Percentiles rank a stretch among this genome's conserved stretches.
Evolutionary conservation across 257 asterid genomes (phyloP).

Genomic region (Marsdenia floribunda): DNA sequence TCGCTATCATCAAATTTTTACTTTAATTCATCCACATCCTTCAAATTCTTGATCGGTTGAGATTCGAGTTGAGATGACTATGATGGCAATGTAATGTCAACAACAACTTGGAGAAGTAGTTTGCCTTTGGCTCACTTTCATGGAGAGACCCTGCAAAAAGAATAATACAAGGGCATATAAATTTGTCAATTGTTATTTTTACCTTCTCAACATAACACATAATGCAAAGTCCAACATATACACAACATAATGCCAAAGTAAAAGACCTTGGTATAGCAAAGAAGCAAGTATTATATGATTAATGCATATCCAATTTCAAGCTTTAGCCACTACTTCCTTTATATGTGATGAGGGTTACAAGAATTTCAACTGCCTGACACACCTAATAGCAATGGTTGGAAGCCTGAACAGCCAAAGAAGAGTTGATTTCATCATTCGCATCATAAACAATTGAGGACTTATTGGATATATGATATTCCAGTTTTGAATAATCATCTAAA

Average conservation of each 20-base stretch:
- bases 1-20: too few species aligned
- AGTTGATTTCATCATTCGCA: not conserved
- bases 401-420: not conserved
- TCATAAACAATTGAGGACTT: not conserved
- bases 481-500: not conserved
- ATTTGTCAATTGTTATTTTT: not conserved
- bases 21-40: too few species aligned
- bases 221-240: not conserved
- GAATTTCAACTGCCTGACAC: not conserved
- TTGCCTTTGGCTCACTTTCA: constrained; percentile 67
- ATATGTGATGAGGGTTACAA: not conserved
- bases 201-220: not conserved
- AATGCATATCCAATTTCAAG: not conserved
- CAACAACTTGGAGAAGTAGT: constrained; percentile 20
- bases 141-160: constrained; percentile 71
- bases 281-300: not conserved
- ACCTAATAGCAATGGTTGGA: not conserved
- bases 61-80: too few species aligned
- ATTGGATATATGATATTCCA: not conserved
- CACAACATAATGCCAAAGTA: not conserved
- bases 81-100: too few species aligned
- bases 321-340: not conserved
- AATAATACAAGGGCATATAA: not conserved
- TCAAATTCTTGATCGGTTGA: too few species aligned
- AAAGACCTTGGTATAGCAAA: not conserved